Conservation (phyloP, 352 stramenopile genomes). For the Globisporangium yorkense region DNA sequence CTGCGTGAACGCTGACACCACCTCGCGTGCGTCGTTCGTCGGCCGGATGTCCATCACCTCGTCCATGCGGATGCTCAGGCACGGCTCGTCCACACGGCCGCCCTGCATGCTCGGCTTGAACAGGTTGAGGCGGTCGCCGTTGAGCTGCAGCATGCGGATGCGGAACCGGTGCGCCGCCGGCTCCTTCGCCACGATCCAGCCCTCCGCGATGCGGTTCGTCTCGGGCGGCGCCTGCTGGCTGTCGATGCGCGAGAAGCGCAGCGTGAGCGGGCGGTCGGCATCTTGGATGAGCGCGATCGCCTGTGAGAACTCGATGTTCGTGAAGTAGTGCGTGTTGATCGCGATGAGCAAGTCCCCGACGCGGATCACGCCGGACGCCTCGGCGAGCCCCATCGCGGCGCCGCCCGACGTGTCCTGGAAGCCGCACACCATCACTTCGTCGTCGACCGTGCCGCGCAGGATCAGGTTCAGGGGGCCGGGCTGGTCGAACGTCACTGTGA, state of each 20-base stretch:
- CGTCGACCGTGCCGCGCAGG: slow-evolving; percentile 77
- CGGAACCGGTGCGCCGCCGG: slow-evolving; percentile 64
- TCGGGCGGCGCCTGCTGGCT: slow-evolving; percentile 20
- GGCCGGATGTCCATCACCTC: slow-evolving; percentile 81
- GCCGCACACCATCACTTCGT: slow-evolving; percentile 85
- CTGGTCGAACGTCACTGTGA: slow-evolving; percentile 85
- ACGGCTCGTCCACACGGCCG: slow-evolving; percentile 60
- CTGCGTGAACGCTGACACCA: slow-evolving; percentile 74
- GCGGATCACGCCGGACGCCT: slow-evolving; percentile 70
- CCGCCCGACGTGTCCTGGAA: slow-evolving; percentile 47
- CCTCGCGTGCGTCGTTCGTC: slow-evolving; percentile 72
- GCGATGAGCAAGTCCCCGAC: slow-evolving; percentile 81
- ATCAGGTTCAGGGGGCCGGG: slow-evolving; percentile 63
- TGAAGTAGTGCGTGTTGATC: slow-evolving; percentile 86
- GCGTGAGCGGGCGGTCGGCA: slow-evolving; percentile 61
- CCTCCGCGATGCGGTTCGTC: slow-evolving; percentile 60
- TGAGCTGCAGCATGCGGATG: slow-evolving; percentile 79
- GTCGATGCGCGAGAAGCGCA: slow-evolving; percentile 80
- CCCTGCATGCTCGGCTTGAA: slow-evolving; percentile 85
- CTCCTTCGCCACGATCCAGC: slow-evolving; percentile 85
- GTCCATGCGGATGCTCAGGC: slow-evolving; percentile 71
- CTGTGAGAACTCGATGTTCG: slow-evolving; percentile 79
- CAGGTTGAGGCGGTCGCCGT: slow-evolving; percentile 71
- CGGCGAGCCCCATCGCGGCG: slow-evolving; percentile 36
- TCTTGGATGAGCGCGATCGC: slow-evolving; percentile 71